Evolutionary conservation across 371 early-diverging fungal genomes (phyloP).

Genomic region (Mucor irregularis): DNA sequence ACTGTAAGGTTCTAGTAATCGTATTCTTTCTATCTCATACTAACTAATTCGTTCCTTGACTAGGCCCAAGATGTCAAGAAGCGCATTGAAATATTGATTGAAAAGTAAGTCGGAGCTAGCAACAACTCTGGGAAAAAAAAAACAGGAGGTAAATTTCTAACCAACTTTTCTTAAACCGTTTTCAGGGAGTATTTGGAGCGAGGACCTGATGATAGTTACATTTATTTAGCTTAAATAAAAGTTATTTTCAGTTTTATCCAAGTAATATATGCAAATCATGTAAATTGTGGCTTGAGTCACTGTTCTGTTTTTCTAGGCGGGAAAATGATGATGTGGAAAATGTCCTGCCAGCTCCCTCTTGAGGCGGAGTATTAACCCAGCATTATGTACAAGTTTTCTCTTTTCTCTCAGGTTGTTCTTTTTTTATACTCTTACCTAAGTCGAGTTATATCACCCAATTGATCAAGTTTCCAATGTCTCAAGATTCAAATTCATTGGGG

Average conservation of each 20-base stretch:
- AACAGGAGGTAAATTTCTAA: not conserved
- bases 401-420: not conserved
- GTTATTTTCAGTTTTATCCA: no score
- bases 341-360: no score
- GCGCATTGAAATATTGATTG: conserved; percentile 88
- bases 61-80: conserved; percentile 81
- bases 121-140: no score
- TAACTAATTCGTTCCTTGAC: conserved; percentile 3
- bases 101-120: conserved; percentile 63
- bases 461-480: conserved; percentile 1
- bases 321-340: no score
- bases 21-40: not conserved
- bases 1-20: conserved; percentile 51
- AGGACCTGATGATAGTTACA: conserved; percentile 26
- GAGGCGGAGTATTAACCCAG: not conserved
- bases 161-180: not conserved
- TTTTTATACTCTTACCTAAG: not conserved
- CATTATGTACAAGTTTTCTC: not conserved
- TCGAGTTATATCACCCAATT: not conserved
- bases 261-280: no score
- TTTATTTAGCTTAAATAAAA: conserved; percentile 24
- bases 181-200: conserved; percentile 39
- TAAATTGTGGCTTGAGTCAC: no score
- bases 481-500: conserved; percentile 2
- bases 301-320: no score